Evolutionary conservation across 2,329 filamentous ascomycete species (phyloP).

Genomic region (Epichloe aotearoae): DNA sequence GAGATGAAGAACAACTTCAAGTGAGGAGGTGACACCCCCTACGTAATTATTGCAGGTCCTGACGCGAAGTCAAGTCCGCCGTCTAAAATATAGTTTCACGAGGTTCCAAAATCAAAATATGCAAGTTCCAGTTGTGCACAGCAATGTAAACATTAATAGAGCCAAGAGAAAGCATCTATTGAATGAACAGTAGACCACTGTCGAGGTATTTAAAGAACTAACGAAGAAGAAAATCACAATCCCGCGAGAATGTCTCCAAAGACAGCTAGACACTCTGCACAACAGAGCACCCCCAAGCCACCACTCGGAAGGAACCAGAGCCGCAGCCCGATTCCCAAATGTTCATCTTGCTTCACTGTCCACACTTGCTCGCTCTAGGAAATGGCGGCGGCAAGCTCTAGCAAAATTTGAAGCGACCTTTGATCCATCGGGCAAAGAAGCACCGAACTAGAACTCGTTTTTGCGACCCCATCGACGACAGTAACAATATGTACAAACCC

Average conservation of each 20-base stretch:
- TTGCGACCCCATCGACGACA: too few species aligned
- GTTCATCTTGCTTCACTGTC: slow-evolving; percentile 55
- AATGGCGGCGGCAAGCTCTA: slow-evolving; percentile 49
- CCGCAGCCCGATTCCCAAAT: slow-evolving; percentile 8
- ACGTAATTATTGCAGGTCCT: background rate
- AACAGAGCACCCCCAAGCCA: slow-evolving; percentile 15
- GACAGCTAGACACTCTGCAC: slow-evolving; percentile 13
- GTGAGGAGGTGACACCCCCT: slow-evolving; percentile 32
- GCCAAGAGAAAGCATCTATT: too few species aligned
- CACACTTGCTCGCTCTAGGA: slow-evolving; percentile 50
- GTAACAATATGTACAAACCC: background rate
- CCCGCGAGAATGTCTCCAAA: slow-evolving; percentile 4
- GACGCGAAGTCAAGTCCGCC: slow-evolving; percentile 13
- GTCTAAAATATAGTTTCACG: background rate
- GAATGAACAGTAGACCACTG: too few species aligned
- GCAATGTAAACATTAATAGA: too few species aligned
- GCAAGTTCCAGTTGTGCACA: too few species aligned
- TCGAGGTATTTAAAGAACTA: background rate
- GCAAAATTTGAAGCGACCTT: slow-evolving; percentile 45
- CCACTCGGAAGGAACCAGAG: slow-evolving; percentile 13
- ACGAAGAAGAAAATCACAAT: slow-evolving; percentile 8
- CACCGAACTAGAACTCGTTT: too few species aligned
- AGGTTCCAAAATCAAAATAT: too few species aligned
- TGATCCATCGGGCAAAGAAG: background rate
- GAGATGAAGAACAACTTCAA: slow-evolving; percentile 80